Evolutionary conservation across 768 basidiomycete genomes (phyloP), one percentile per base, ranked within the genome.

Genomic region (Gymnopilus junonius): DNA sequence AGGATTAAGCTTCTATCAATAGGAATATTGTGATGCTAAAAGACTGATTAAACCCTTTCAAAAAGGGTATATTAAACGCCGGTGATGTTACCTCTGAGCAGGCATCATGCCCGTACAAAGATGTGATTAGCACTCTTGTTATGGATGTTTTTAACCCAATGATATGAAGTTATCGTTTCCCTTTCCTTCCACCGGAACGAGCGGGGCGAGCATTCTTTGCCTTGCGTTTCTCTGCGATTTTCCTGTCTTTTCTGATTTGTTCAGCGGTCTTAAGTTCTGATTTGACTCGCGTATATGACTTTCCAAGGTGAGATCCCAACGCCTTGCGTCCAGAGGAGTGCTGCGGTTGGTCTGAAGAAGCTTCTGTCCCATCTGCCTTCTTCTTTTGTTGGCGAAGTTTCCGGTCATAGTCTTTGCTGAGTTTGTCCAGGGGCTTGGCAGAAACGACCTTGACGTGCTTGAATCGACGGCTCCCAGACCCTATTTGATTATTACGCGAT

Each of bases 181-280:
- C 80, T 65, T 80, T 84, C 61, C 76, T 80, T 59, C 75, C 77
- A 32, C 62, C 64, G 23, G 58, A 46, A 27, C 55, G 66, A 46
- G 78, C 80, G 8, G 91, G 88, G 29, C 94, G 83, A n/a, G 92
- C 92, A 71, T 95, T 95, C 78, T 92, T 95, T 20, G 83, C 87
- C 72, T 82, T 86, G 69, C 83, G 85, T 66, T 84, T 87, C 68
- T 94, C 92, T 70, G 79, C 70, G 20, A 82, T 55, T 70, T 87
- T 87, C 64, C 95, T 84, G 32, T 83, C 79, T 72, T 90, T 95
- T 65, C 93, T 85, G 64, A 98, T 95, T 73, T 96, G 92, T 53
- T 95, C 93, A 27, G 86, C 88, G 0, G 87, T 90, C 79, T 92
- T 95, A 75, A 97, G 87, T 76, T 96, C 95, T 46, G 77, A 89